Base-by-base conservation (phyloP, 352 stramenopile species). In the Phytophthora pistaciae region DNA sequence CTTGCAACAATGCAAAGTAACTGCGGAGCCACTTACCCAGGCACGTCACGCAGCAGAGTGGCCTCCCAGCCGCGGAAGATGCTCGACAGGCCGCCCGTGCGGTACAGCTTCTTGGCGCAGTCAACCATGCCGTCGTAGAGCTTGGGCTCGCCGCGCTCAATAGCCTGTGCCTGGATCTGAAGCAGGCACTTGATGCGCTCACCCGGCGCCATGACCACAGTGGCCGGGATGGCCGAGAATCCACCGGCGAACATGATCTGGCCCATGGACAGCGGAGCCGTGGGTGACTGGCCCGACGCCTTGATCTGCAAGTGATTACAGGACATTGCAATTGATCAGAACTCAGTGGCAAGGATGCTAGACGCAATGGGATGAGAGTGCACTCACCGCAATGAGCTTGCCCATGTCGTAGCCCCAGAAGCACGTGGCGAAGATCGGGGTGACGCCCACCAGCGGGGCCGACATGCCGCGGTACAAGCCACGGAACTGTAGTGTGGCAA, bases 401-500 rank as follows among this genome's bases (percentile, higher is more conserved):
- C 97, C 97, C 80, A 99, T 94, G 78, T 99, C 97, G 78, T 99
- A 99, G 46, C 96, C 97, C 97, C 97, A 99, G 83, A 99, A 99
- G 78, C 90, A 98, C 5, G 98, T 88, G 6, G 97, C 97, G 70
- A 99, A 99, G 60, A 99, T 99, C 42, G 97, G 97, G 7, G 94
- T 96, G 11, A 99, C 88, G 5, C 96, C 97, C 29, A 98, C 87
- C 25, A 99, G 79, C 16, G 97, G 97, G 33, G 97, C 97, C 16
- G 95, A 98, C 77, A 99, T 98, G 48, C 97, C 97, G 20, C 95
- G 92, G 80, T 99, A 99, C 27, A 97, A 74, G 49, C 91, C 91
- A n/a, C 78, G 61, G 48, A 91, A 52, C 91, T 96, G 64, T 2
- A 58, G 46, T 2, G 25, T 40, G 33, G 11, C 38, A n/a, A n/a